Percentiles rank a stretch among this genome's conserved stretches.
Conservation (phyloP, 2,329 filamentous ascomycete genomes). For the Colletotrichum aenigma region DNA sequence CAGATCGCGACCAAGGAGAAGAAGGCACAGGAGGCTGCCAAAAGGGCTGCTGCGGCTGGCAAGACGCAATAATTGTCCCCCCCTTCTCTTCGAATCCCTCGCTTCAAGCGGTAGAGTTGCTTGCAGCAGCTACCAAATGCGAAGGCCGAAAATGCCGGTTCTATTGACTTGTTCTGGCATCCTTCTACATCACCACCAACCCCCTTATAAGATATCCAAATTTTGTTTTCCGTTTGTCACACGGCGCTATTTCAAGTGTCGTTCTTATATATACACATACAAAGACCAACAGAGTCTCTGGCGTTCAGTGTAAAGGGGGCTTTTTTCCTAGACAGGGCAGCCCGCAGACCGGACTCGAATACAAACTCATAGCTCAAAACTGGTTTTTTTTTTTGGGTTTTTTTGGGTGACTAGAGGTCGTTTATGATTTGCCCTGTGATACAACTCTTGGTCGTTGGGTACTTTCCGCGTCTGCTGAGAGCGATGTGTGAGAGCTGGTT, state of each 20-base stretch:
- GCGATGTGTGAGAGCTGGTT: not conserved
- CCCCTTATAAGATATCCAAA: not conserved
- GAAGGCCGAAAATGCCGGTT: not conserved
- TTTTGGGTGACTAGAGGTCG: not conserved
- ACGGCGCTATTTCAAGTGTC: not conserved
- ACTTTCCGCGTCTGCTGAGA: not conserved
- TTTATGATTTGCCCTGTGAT: not conserved
- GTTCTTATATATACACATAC: not conserved
- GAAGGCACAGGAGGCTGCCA: constrained; percentile 74
- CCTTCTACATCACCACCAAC: not conserved
- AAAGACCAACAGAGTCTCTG: not conserved
- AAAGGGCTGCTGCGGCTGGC: constrained; percentile 40
- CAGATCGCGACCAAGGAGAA: constrained; percentile 83
- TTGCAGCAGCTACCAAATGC: not conserved
- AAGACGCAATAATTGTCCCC: constrained; percentile 28
- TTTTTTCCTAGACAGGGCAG: not conserved
- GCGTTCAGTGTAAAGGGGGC: not conserved
- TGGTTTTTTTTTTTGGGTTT: no score
- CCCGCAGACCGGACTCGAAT: not conserved
- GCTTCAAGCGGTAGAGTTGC: not conserved
- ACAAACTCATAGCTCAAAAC: not conserved
- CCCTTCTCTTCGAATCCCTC: not conserved
- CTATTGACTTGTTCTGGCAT: not conserved
- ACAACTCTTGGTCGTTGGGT: not conserved
- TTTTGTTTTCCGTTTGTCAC: not conserved